A percentile compares a stretch with the other conserved stretches of the same genome.
Evolutionary conservation across 2,329 filamentous ascomycete genomes (phyloP).

Genomic region (Fusarium tjaetaba): DNA sequence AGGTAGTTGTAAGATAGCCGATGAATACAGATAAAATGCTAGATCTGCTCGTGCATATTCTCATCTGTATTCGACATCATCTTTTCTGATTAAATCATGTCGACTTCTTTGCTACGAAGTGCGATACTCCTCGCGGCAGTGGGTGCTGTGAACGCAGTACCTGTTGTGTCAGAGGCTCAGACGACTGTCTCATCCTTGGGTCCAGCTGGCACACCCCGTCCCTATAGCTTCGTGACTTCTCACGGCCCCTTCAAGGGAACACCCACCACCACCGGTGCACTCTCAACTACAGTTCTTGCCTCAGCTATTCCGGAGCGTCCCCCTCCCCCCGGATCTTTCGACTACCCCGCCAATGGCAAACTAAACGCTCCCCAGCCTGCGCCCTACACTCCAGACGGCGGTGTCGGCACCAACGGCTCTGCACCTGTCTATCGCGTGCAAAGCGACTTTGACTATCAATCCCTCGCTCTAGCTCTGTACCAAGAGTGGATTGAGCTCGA

Average conservation of each 20-base stretch:
- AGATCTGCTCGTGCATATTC: background rate
- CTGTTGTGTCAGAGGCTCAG: conserved; percentile 48
- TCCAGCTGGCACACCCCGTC: conserved; percentile 43
- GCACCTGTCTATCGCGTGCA: conserved; percentile 79
- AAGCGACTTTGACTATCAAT: conserved; percentile 86
- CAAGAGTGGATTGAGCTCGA: conserved; percentile 89
- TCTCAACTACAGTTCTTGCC: conserved; percentile 66
- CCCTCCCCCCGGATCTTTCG: conserved; percentile 68
- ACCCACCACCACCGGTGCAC: conserved; percentile 74
- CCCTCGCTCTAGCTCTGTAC: conserved; percentile 77
- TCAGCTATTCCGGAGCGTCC: conserved; percentile 67
- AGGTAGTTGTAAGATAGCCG: background rate
- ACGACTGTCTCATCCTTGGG: conserved; percentile 49
- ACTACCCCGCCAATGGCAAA: conserved; percentile 76
- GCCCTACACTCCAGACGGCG: conserved; percentile 77
- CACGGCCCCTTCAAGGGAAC: conserved; percentile 76
- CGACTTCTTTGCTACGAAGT: conserved; percentile 1
- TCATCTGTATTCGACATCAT: background rate
- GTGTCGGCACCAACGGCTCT: conserved; percentile 80
- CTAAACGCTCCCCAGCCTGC: conserved; percentile 75
- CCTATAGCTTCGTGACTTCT: conserved; percentile 66
- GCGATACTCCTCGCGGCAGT: conserved; percentile 25
- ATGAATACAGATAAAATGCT: background rate
- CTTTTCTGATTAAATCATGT: background rate
- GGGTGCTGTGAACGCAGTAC: conserved; percentile 42